These are phyloP conservation scores for Trifolium repens DNA, from an alignment of 306 rosid genomes.

Conservation along the genomic window DNA sequence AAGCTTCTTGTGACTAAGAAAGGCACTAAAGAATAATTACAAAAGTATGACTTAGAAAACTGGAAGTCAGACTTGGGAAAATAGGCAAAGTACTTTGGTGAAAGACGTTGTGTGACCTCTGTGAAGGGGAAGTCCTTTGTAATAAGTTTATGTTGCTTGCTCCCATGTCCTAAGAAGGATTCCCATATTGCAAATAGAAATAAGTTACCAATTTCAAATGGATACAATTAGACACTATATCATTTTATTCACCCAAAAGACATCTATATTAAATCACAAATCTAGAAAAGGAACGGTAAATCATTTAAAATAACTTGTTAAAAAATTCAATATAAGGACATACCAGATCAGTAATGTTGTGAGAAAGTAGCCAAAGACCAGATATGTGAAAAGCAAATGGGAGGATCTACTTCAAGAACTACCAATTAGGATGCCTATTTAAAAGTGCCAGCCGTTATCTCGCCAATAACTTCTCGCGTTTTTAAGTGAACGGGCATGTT, in stretches of 20 bases:
- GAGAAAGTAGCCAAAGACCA: conserved; percentile 21
- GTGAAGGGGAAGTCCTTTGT: conserved; percentile 1
- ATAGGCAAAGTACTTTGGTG: no score
- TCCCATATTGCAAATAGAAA: no score
- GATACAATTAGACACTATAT: neutral
- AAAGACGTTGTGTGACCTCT: no score
- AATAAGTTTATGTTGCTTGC: conserved; percentile 4
- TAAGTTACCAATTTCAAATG: no score
- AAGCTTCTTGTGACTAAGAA: neutral
- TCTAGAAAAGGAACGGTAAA: conserved; percentile 8
- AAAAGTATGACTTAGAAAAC: no score
- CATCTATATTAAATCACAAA: conserved; percentile 1
- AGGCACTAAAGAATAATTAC: neutral
- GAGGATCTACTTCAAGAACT: conserved; percentile 5
- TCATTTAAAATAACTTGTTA: neutral
- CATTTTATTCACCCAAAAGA: neutral
- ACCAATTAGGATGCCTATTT: conserved; percentile 39
- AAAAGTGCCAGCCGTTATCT: conserved; percentile 89
- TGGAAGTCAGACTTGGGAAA: no score
- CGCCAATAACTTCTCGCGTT: conserved; percentile 76
- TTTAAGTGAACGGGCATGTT: conserved; percentile 65
- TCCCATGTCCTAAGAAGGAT: neutral
- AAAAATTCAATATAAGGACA: conserved; percentile 3
- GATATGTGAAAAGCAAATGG: conserved; percentile 22
- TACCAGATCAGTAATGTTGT: conserved; percentile 11